Evolutionary conservation across 2,329 filamentous ascomycete species (phyloP).

Genomic region (Fusarium brachygibbosum): DNA sequence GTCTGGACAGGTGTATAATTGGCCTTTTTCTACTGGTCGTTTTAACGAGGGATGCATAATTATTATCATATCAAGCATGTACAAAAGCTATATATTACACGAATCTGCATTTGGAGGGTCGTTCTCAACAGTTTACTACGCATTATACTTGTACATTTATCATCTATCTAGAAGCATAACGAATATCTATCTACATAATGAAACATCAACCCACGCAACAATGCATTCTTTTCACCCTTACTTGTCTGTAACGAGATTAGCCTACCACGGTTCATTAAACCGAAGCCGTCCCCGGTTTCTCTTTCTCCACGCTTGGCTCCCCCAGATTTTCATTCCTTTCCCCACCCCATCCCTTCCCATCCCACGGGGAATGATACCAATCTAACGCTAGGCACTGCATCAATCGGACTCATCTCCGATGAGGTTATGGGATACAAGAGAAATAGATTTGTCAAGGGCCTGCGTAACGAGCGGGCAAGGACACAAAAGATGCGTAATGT

Average conservation of each 20-base stretch:
- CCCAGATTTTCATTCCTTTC: conserved; percentile 38
- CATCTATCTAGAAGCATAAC: conserved; percentile 29
- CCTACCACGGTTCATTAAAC: conserved; percentile 15
- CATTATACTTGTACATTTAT: conserved; percentile 5
- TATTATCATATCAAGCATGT: conserved; percentile 33
- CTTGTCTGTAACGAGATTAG: conserved; percentile 9
- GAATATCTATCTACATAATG: conserved; percentile 22
- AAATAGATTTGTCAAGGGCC: conserved; percentile 29
- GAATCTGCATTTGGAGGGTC: conserved; percentile 9
- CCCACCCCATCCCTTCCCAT: conserved; percentile 27
- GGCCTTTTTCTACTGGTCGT: neutral
- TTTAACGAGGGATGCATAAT: conserved; percentile 20
- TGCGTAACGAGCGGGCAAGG: conserved; percentile 25
- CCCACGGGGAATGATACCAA: conserved; percentile 4
- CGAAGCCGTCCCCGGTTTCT: conserved; percentile 21
- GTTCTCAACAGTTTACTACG: conserved; percentile 7
- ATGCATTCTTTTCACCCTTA: neutral
- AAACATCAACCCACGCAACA: neutral
- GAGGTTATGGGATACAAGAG: neutral
- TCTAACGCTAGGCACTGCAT: conserved; percentile 2
- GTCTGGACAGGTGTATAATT: conserved; percentile 37
- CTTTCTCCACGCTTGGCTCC: conserved; percentile 31
- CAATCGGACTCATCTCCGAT: conserved; percentile 7
- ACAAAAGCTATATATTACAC: conserved; percentile 31
- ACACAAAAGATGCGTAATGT: conserved; percentile 39